Conservation (phyloP, 345 rosid species). For the Gossypium ekmanianum region DNA sequence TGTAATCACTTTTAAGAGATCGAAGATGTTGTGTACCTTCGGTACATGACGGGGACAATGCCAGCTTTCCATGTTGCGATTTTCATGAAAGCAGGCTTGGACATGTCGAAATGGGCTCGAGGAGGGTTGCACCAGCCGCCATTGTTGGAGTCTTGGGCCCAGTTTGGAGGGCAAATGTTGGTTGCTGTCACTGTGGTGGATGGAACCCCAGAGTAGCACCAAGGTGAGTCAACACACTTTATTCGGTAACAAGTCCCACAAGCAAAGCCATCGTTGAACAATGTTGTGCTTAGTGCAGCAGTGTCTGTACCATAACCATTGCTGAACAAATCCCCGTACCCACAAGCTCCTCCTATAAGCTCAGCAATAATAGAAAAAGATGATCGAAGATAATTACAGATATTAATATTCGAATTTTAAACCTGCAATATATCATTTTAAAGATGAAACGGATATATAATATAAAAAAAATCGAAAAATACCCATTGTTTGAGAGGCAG, state of each 20-base stretch:
- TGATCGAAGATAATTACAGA: too few relatives aligned
- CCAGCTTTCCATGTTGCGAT: constrained; percentile 79
- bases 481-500: constrained; percentile 62
- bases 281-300: constrained; percentile 58
- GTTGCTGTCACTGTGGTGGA: constrained; percentile 65
- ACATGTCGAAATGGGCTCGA: constrained; percentile 69
- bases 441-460: not conserved
- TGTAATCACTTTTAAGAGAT: not conserved
- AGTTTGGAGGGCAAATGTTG: constrained; percentile 84
- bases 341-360: constrained; percentile 74
- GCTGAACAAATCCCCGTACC: constrained; percentile 61
- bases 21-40: constrained; percentile 36
- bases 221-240: constrained; percentile 47
- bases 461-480: not conserved
- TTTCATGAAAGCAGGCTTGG: constrained; percentile 84
- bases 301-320: constrained; percentile 67
- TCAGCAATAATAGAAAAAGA: too few relatives aligned
- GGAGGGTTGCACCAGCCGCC: constrained; percentile 98
- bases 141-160: constrained; percentile 47
- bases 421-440: not conserved
- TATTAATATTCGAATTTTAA: not conserved
- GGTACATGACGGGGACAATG: constrained; percentile 63
- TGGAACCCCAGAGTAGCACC: constrained; percentile 39
- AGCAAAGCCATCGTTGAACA: constrained; percentile 63
- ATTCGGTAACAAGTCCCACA: constrained; percentile 77